Base-by-base conservation (phyloP, 306 rosid genomes). In the Cicer pinnatifidum region DNA sequence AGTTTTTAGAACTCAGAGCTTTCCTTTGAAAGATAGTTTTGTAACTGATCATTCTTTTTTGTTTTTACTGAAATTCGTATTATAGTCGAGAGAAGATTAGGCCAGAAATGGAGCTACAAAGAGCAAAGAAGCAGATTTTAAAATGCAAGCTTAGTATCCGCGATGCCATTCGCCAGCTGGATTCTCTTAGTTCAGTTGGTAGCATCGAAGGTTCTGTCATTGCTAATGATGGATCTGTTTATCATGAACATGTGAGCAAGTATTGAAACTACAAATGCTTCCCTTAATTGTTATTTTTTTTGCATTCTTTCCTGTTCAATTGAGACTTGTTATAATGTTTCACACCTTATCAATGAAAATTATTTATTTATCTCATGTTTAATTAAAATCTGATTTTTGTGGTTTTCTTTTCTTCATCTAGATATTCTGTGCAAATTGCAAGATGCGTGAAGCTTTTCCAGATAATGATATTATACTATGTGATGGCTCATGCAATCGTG, bases 371-470 rank as follows among this genome's bases (percentile, higher is more conserved):
- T 52, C 17, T 16, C 44, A 39, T 43, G 47, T 13, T 46, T 3
- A 28, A 28, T 28, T 28, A 61, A 46, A 52, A 64, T 54, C 17
- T 65, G 69, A 47, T 35, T 66, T 16, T 54, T 64, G 64, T 80
- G 58, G 13, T 33, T 23, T 63, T 57, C 57, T 69, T 75, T 61
- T 8, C 71, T 71, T 41, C 73, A 10, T 71, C 72, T 80, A 92
- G 98, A 93, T 90, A 83, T 90, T 90, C 80, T 93, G 98, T 81
- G 97, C 98, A 6, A 89, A 83, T 78, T 93, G 98, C 89, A 93
- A 93, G 83, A 76, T 83, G 65, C 85, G 80, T 7, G 98, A 93
- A 86, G 96, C 93, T 45, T 87, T 84, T 74, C 93, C 89, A 1
- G 98, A 90, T 76, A 89, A 93, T 85, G 98, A 93, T 77, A 93